Conservation (phyloP, 345 rosid genomes). For the Erodium maritimum region DNA sequence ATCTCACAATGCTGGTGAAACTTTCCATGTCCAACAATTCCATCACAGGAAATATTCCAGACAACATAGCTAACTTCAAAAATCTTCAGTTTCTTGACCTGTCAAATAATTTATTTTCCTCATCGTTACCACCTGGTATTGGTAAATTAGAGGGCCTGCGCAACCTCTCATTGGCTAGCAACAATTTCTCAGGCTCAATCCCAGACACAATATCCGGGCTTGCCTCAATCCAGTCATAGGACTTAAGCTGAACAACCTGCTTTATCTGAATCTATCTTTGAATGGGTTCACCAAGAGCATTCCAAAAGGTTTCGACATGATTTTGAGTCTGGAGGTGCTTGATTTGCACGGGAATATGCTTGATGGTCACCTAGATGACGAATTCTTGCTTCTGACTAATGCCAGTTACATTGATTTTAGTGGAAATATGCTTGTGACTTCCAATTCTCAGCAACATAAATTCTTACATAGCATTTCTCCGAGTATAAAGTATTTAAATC, state of each 20-base stretch:
- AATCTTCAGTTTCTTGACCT: slow-evolving; percentile 72
- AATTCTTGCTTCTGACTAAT: slow-evolving; percentile 72
- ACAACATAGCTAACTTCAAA: slow-evolving; percentile 45
- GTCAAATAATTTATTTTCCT: slow-evolving; percentile 65
- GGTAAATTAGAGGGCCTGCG: slow-evolving; percentile 51
- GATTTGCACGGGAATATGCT: slow-evolving; percentile 75
- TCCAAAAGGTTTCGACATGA: slow-evolving; percentile 66
- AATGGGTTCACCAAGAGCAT: slow-evolving; percentile 51
- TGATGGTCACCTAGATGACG: slow-evolving; percentile 65
- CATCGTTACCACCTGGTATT: slow-evolving; percentile 44
- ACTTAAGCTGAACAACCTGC: slow-evolving; percentile 58
- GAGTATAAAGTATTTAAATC: slow-evolving; percentile 60
- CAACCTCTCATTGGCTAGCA: slow-evolving; percentile 75
- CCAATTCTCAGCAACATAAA: slow-evolving; percentile 36
- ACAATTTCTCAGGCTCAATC: slow-evolving; percentile 76
- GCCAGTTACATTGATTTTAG: slow-evolving; percentile 77
- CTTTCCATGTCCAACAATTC: slow-evolving; percentile 91
- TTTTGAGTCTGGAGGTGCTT: slow-evolving; percentile 57
- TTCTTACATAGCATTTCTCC: slow-evolving; percentile 70
- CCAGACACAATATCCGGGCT: slow-evolving; percentile 66
- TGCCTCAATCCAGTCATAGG: slow-evolving; percentile 61
- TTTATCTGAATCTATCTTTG: slow-evolving; percentile 61
- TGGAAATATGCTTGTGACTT: slow-evolving; percentile 50
- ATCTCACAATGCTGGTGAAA: slow-evolving; percentile 77
- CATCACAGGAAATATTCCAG: slow-evolving; percentile 57